phyloP scores from a whole-genome alignment of 768 basidiomycete species.

The Pisolithus marmoratus region DNA sequence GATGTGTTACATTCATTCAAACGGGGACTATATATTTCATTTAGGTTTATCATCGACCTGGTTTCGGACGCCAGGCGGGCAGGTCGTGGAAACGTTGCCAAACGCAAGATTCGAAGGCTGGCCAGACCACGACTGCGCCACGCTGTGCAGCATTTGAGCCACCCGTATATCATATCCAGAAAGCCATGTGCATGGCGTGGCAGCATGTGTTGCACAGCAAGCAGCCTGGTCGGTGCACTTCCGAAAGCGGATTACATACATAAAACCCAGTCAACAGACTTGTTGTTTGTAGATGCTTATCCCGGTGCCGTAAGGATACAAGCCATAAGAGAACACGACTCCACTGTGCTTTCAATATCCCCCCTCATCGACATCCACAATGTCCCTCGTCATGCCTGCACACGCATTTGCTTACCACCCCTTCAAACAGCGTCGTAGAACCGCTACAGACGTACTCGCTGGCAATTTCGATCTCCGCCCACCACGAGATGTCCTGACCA shows the following conservation, averaged over 20 bases:
- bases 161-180: neutral
- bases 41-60: conserved; percentile 17
- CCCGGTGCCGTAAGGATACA: conserved; percentile 32
- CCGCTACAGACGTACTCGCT: conserved; percentile 70
- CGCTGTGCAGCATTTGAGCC: conserved; percentile 4
- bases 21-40: conserved; percentile 9
- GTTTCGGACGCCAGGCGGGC: conserved; percentile 24
- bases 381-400: conserved; percentile 19
- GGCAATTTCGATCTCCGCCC: conserved; percentile 68
- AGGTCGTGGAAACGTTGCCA: conserved; percentile 29
- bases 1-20: conserved; percentile 3
- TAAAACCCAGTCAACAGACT: conserved; percentile 26
- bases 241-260: conserved; percentile 10
- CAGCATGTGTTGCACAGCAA: conserved; percentile 1
- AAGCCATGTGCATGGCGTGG: neutral
- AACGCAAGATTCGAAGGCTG: conserved; percentile 13
- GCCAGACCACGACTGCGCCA: neutral
- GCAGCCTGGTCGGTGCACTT: neutral
- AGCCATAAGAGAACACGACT: conserved; percentile 33
- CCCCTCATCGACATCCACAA: conserved; percentile 6
- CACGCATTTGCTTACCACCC: conserved; percentile 12
- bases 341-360: conserved; percentile 21
- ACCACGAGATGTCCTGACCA: conserved; percentile 71
- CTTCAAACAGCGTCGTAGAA: conserved; percentile 44
- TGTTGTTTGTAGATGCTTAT: conserved; percentile 32